Base-by-base conservation (phyloP, 352 stramenopile genomes). In the Globisporangium parvum region DNA sequence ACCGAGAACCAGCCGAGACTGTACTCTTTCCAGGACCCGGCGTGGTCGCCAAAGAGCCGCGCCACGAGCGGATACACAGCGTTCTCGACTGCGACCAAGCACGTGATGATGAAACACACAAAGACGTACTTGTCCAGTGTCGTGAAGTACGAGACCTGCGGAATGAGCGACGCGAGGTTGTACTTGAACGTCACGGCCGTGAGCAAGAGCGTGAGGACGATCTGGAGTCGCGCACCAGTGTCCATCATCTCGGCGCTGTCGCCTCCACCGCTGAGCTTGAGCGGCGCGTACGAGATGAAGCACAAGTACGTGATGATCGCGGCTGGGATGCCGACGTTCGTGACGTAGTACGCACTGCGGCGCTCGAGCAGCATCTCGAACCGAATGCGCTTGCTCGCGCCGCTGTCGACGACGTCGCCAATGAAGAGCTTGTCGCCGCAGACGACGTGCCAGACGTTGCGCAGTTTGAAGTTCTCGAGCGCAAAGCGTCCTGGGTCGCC, bases 151-250 rank as follows among this genome's bases (percentile, higher is more conserved):
- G 67, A 67, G 2, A 80, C 57, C 17, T 72, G 60, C 10, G 70
- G 70, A 17, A 80, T 56, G 17, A 65, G 49, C 35, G 46, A 53
- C 47, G 62, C 56, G 1, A 75, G 57, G 33, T 70, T 63, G 58
- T 65, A 71, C 59, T 74, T 74, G 47, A 74, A 78, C 5, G 63
- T 70, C 47, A 73, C 55, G 72, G 73, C 31, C 51, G 72, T 77
- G 45, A 82, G 66, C 26, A 81, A 45, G 39, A 81, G 50, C 8
- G 71, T 71, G 8, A 70, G 18, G 6, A 75, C 67, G 35, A 77
- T 59, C 33, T 72, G 57, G 2, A 77, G 59, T 0, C 71, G 71
- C 6, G 62, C 53, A 17, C 64, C 57, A 15, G 59, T 60, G 31
- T 73, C 66, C 52, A 75, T 66, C 28, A 63, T 47, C n/a, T 14